Evolutionary conservation across 108 stramenopile genomes (phyloP).

Genomic region (Aurantiochytrium sp.): DNA sequence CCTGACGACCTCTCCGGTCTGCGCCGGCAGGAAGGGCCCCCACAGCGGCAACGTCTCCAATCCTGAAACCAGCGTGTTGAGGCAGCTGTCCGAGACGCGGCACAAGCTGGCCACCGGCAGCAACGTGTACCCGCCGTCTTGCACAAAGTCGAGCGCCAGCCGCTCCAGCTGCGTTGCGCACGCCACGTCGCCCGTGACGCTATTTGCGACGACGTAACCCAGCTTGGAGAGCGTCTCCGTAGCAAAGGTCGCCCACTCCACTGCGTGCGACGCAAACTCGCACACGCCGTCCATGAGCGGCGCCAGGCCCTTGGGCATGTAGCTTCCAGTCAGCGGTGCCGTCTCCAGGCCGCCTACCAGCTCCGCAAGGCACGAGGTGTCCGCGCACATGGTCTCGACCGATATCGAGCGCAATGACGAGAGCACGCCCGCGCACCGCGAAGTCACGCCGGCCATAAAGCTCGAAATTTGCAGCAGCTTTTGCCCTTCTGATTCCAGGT

Average conservation of each 20-base stretch:
- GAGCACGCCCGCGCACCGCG: background rate
- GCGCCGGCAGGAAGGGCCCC: background rate
- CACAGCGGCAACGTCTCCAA: background rate
- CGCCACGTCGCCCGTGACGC: background rate
- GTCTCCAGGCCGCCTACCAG: background rate
- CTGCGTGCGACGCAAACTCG: background rate
- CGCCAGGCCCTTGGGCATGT: background rate
- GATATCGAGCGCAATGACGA: background rate
- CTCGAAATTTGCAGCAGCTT: background rate
- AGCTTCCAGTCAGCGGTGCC: background rate
- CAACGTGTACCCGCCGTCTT: background rate
- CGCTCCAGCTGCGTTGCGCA: slow-evolving; percentile 1
- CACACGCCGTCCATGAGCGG: slow-evolving; percentile 22
- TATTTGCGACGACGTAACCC: background rate
- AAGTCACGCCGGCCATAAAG: background rate
- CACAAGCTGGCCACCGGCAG: background rate
- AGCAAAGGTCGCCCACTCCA: background rate
- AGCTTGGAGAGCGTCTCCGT: background rate
- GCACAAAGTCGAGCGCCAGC: background rate
- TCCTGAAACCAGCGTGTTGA: background rate
- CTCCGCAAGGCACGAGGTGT: background rate
- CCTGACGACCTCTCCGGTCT: background rate
- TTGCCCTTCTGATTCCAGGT: background rate
- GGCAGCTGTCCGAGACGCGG: background rate
- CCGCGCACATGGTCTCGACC: background rate